Conservation (phyloP, 2,329 filamentous ascomycete genomes). For the Neonectria coccinea region DNA sequence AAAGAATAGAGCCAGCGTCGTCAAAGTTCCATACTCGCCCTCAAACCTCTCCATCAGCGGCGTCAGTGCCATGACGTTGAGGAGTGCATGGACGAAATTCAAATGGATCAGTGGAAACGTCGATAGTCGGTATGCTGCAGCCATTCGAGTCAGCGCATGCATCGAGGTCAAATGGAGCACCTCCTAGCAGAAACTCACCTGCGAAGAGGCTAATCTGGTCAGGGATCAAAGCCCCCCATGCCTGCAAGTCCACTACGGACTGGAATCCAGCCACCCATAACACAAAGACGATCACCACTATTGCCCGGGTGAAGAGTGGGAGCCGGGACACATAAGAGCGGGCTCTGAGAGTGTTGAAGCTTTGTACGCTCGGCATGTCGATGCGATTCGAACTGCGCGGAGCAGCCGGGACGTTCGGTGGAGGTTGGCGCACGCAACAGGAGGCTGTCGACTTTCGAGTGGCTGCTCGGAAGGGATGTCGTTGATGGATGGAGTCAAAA, state of each 20-base stretch:
- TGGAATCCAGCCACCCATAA: slow-evolving; percentile 76
- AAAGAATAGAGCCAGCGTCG: slow-evolving; percentile 87
- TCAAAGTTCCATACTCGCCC: slow-evolving; percentile 89
- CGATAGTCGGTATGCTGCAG: slow-evolving; percentile 87
- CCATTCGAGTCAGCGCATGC: neutral
- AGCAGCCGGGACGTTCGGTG: slow-evolving; percentile 39
- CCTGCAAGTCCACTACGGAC: slow-evolving; percentile 75
- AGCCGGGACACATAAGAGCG: slow-evolving; percentile 86
- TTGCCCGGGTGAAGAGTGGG: slow-evolving; percentile 85
- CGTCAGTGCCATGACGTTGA: slow-evolving; percentile 83
- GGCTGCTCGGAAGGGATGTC: neutral
- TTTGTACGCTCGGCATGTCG: slow-evolving; percentile 50
- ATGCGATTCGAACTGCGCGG: slow-evolving; percentile 40
- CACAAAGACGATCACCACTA: slow-evolving; percentile 72
- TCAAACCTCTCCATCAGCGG: slow-evolving; percentile 97
- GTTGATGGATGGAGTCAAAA: slow-evolving; percentile 4
- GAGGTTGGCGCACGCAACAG: slow-evolving; percentile 23
- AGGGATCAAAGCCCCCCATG: slow-evolving; percentile 85
- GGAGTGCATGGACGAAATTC: slow-evolving; percentile 81
- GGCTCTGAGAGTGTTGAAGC: slow-evolving; percentile 77
- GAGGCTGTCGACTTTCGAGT: slow-evolving; percentile 5
- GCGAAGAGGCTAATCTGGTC: slow-evolving; percentile 77
- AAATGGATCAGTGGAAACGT: slow-evolving; percentile 90
- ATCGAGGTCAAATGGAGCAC: neutral
- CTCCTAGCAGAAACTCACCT: slow-evolving; percentile 61